Evolutionary conservation across 495 filamentous ascomycete genomes (phyloP).

Genomic region (Diplogelasinospora grovesii): DNA sequence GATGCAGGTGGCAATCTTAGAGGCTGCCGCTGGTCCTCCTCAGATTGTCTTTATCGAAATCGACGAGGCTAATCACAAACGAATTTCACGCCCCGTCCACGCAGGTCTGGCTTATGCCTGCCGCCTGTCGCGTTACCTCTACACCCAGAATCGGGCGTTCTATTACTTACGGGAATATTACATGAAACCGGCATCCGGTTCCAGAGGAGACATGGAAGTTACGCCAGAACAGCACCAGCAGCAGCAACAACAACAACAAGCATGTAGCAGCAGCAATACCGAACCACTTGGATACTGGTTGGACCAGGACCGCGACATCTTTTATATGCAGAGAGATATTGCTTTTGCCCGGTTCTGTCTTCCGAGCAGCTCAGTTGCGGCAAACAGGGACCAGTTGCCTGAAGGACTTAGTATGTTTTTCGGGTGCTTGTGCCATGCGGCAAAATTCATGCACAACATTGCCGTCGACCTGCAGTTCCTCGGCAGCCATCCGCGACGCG

Average conservation of each 20-base stretch:
- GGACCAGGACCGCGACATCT: slow-evolving; percentile 10
- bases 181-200: no score
- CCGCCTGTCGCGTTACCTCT: slow-evolving; percentile 11
- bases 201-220: no score
- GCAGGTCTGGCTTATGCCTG: slow-evolving; percentile 6
- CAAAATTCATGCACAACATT: slow-evolving; percentile 10
- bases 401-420: no score
- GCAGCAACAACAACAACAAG: no score
- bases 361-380: neutral
- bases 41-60: slow-evolving; percentile 13
- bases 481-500: slow-evolving; percentile 2
- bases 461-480: slow-evolving; percentile 13
- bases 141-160: slow-evolving; percentile 1
- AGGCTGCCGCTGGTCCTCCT: slow-evolving; percentile 5
- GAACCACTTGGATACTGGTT: no score
- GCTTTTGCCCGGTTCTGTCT: no score
- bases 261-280: no score
- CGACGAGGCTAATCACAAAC: neutral
- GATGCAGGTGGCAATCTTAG: slow-evolving; percentile 10
- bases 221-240: neutral
- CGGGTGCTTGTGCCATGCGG: neutral
- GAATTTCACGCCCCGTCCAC: neutral
- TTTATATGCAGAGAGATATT: slow-evolving; percentile 12
- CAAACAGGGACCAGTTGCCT: neutral
- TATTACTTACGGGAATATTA: neutral